Base-by-base conservation (phyloP, 1,284 basidiomycete genomes). In the Mycosarcoma maydis region DNA sequence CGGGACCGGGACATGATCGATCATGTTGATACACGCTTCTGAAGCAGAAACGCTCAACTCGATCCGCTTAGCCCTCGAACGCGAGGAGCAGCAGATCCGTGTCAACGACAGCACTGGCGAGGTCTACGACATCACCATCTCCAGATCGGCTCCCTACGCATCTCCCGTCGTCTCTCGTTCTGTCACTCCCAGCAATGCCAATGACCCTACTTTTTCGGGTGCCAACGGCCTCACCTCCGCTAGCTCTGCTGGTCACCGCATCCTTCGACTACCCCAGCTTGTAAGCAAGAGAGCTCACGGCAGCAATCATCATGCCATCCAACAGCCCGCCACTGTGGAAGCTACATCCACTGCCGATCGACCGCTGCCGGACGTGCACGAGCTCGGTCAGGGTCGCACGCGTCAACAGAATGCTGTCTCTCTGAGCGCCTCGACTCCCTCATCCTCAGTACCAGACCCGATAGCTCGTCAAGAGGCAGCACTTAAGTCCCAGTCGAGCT, bases 121-220 rank as follows among this genome's bases (percentile, higher is more conserved):
- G 52, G 73, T 72, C 23, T 79, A 77, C 55, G 76, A 77, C 34
- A 69, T 79, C 37, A 76, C 72, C 47, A 72, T 79, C 46, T 77
- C 75, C 24, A 51, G 74, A 34, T 76, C 69, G 4, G 60, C 68
- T 20, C 77, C 77, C 3, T 79, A 77, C 41, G 77, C 76, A 5
- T 79, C 77, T 33, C 77, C 77, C 36, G 55, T 65, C 41, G 55
- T 73, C 13, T 67, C 69, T 6, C 45, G 66, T n/a, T 57, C 66
- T 14, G 49, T 51, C n/a, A 69, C 70, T 14, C 64, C 70, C 26
- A 68, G 52, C 56, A 61, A 61, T 20, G 60, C 60, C 44, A 58
- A 54, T 37, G 61, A 69, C 8, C 17, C 65, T 14, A 34, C 49
- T 17, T 38, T 52, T 26, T 45, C 49, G 16, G 46, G 49, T 30